Evolutionary conservation across 78 protist species (phyloP).

Genomic region (Cyanophora paradoxa): DNA sequence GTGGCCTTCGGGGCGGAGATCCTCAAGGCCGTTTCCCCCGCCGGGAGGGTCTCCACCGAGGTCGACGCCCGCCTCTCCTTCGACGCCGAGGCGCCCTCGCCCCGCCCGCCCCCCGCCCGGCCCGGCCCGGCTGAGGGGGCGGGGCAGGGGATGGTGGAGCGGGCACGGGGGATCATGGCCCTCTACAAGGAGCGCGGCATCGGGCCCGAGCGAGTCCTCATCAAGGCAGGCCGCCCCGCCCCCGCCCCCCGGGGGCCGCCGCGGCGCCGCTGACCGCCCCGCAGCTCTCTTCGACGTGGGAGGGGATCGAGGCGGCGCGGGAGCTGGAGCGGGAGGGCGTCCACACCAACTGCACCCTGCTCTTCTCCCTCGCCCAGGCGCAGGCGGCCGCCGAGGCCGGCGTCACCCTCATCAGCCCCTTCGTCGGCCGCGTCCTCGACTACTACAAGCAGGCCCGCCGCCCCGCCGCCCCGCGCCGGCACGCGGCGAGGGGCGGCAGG

Average conservation of each 20-base stretch:
- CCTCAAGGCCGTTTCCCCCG: conserved; percentile 88
- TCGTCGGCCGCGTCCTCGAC: conserved; percentile 93
- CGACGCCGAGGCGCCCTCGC: conserved; percentile 64
- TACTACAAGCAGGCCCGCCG: conserved; percentile 50
- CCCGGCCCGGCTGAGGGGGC: not conserved
- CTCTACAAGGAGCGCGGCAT: conserved; percentile 83
- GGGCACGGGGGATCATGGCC: conserved; percentile 44
- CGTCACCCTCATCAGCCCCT: conserved; percentile 91
- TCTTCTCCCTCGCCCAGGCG: conserved; percentile 55
- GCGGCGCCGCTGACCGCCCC: too few species aligned
- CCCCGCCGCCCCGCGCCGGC: not conserved
- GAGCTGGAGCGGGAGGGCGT: conserved; percentile 82
- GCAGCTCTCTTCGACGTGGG: conserved; percentile 94
- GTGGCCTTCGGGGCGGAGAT: conserved; percentile 92
- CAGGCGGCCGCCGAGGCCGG: conserved; percentile 84
- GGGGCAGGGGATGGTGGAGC: not conserved
- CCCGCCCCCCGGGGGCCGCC: too few species aligned
- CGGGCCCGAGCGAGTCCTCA: conserved; percentile 66
- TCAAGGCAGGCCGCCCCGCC: too few species aligned
- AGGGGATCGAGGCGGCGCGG: conserved; percentile 89
- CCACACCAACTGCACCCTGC: conserved; percentile 89
- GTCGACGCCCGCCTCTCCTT: conserved; percentile 88
- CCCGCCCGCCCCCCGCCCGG: not conserved
- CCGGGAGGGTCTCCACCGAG: conserved; percentile 92
- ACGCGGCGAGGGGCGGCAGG: conserved; percentile 4